These are phyloP conservation scores for Phaeosphaeriaceae sp. DNA, from an alignment of 2,329 filamentous ascomycete genomes.

Conservation along the genomic window DNA sequence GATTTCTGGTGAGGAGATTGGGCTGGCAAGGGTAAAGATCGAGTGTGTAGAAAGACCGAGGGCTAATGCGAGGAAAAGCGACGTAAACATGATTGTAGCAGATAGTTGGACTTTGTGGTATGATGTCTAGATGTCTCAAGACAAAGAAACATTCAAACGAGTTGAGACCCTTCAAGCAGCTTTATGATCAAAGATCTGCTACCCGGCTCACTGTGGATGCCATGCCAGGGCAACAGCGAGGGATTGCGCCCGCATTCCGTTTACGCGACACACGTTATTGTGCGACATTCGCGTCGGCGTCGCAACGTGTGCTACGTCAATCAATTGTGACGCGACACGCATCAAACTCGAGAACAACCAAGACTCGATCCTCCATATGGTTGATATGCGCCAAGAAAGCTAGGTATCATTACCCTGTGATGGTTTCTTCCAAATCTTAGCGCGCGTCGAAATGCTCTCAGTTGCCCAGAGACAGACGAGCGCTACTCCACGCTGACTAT, in stretches of 20 bases:
- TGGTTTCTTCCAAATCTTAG: too few species aligned
- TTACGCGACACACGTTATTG: conserved; percentile 2
- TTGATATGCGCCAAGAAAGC: too few species aligned
- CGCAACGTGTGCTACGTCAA: neutral
- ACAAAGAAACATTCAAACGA: neutral
- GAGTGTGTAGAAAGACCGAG: neutral
- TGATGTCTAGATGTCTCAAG: neutral
- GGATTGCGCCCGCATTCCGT: neutral
- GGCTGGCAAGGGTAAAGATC: neutral
- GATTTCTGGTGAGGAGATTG: neutral
- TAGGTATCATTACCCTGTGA: too few species aligned
- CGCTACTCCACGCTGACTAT: too few species aligned
- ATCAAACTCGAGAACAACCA: neutral
- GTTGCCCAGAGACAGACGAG: too few species aligned
- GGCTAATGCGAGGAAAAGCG: neutral
- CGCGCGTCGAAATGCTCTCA: too few species aligned
- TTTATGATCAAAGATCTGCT: neutral
- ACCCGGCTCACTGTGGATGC: neutral
- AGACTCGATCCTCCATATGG: too few species aligned
- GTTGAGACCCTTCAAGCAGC: neutral
- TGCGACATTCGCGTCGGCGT: neutral
- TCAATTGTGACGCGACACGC: neutral
- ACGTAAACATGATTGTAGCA: neutral
- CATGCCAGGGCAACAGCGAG: neutral
- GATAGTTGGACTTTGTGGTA: neutral